Base-by-base conservation (phyloP, 371 early-diverging fungal genomes). In the Dichotomocladium elegans region DNA sequence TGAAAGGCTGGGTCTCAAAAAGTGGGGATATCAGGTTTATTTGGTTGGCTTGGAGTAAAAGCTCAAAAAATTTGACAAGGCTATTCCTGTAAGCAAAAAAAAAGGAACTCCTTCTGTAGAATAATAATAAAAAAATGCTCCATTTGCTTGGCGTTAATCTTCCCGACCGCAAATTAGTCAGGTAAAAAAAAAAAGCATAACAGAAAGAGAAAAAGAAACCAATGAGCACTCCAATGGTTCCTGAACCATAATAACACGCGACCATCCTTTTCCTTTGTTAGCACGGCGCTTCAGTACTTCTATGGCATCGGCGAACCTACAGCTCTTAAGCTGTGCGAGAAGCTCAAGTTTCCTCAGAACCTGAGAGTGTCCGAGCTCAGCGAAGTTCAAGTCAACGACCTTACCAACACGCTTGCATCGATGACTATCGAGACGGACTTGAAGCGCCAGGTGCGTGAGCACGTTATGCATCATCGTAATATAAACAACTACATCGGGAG, bases 401-500 rank as follows among this genome's bases (percentile, higher is more conserved):
- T 97, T 11, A 87, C 93, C 14, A 77, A 83, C 29, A 78, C 90
- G 30, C 82, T 97, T 57, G 85, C 92, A 43, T 81, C 83, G 31
- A 92, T 95, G 93, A 91, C 84, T 31, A 86, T 97, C 34, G 96
- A 95, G 63, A 88, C 87, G 25, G 96, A 95, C 67, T 77, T 97
- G 41, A 80, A 82, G 67, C 75, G 94, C 65, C 77, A 93, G 65
- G 79, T 88, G 10, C 70, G 80, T 28, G 88, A 88, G 55, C 89
- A 91, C 52, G 88, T 97, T 34, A 70, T 79, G 76, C 88, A 87
- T 49, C 81, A 91, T 57, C 83, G 91, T 46, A 76, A 85, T 47
- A 95, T 94, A 47, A 87, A 87, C 29, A 80, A 88, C 41, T 93
- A 91, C 55, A 72, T 86, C 35, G 97, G 97, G 22, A 78, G 80